phyloP scores from a whole-genome alignment of 2,329 filamentous ascomycete genomes.

The Neoarthrinium moseri region DNA sequence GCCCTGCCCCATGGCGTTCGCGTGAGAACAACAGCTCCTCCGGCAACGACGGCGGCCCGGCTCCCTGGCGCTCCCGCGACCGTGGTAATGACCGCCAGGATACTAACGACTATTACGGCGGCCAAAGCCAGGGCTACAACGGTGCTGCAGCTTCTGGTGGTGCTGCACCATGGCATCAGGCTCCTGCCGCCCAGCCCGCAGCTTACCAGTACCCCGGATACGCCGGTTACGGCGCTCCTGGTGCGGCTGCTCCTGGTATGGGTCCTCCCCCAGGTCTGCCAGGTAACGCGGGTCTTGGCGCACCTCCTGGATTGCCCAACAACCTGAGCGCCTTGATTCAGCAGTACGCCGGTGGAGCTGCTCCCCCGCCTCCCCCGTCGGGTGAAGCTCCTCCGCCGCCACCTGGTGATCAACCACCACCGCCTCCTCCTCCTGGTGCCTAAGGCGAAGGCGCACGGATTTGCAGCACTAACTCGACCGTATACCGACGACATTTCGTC shows the following conservation, averaged over 20 bases:
- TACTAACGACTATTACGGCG: slow-evolving; percentile 47
- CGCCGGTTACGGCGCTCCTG: slow-evolving; percentile 50
- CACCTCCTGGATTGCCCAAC: slow-evolving; percentile 52
- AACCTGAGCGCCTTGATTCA: slow-evolving; percentile 66
- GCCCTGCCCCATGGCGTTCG: slow-evolving; percentile 76
- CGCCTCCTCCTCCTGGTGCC: slow-evolving; percentile 58
- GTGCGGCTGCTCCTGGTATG: slow-evolving; percentile 55
- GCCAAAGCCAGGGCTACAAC: slow-evolving; percentile 34
- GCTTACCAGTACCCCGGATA: slow-evolving; percentile 57
- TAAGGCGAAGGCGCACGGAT: slow-evolving; percentile 24
- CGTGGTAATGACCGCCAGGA: slow-evolving; percentile 45
- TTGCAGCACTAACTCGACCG: neutral
- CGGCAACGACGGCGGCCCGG: slow-evolving; percentile 31
- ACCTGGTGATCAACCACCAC: slow-evolving; percentile 58
- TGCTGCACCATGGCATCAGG: slow-evolving; percentile 62
- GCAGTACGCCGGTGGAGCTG: slow-evolving; percentile 56
- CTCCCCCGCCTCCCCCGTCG: slow-evolving; percentile 57
- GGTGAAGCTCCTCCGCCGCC: slow-evolving; percentile 60
- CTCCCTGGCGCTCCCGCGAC: slow-evolving; percentile 37
- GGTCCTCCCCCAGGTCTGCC: slow-evolving; percentile 43
- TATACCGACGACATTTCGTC: neutral
- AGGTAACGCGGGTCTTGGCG: slow-evolving; percentile 47
- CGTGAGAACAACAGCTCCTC: slow-evolving; percentile 53
- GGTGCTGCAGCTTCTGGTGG: slow-evolving; percentile 17
- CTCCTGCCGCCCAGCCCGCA: slow-evolving; percentile 48